A percentile compares a stretch with the other conserved stretches of the same genome.
These are phyloP conservation scores for Pyrus communis DNA, from an alignment of 306 rosid genomes.

Conservation along the genomic window DNA sequence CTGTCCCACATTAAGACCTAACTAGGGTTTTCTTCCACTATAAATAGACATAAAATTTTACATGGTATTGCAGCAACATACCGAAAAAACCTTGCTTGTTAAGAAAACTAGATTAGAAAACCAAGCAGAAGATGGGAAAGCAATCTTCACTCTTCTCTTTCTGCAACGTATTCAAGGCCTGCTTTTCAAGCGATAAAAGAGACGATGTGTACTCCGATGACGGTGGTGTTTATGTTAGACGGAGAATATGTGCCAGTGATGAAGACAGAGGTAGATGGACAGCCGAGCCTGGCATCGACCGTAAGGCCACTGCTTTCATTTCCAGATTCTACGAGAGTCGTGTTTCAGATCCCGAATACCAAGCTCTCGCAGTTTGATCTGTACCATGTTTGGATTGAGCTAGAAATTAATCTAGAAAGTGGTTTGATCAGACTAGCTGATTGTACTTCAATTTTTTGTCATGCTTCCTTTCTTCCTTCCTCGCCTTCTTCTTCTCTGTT, in stretches of 20 bases:
- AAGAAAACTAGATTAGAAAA: neutral
- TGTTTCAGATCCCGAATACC: slow-evolving; percentile 44
- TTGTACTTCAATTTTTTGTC: neutral
- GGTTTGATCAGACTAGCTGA: too few relatives aligned
- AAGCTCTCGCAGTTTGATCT: slow-evolving; percentile 23
- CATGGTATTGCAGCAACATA: slow-evolving; percentile 1
- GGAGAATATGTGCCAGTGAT: slow-evolving; percentile 67
- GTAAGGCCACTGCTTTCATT: slow-evolving; percentile 72
- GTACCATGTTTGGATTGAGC: neutral
- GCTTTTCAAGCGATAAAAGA: slow-evolving; percentile 44
- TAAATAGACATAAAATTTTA: slow-evolving; percentile 17
- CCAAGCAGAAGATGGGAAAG: slow-evolving; percentile 25
- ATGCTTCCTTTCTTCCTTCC: neutral
- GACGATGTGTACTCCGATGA: slow-evolving; percentile 45
- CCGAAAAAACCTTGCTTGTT: neutral
- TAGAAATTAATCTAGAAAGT: neutral
- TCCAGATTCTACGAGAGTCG: slow-evolving; percentile 60
- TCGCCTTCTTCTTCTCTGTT: neutral
- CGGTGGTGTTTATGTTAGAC: slow-evolving; percentile 29
- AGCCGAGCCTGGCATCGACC: slow-evolving; percentile 90
- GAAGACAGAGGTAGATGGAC: slow-evolving; percentile 72
- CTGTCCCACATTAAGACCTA: neutral
- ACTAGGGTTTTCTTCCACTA: slow-evolving; percentile 17
- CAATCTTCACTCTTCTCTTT: slow-evolving; percentile 46
- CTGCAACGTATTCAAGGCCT: slow-evolving; percentile 52